Percentiles rank a stretch among this genome's conserved stretches.
Conservation (phyloP, 306 rosid genomes). For the Pyrus pyrifolia region DNA sequence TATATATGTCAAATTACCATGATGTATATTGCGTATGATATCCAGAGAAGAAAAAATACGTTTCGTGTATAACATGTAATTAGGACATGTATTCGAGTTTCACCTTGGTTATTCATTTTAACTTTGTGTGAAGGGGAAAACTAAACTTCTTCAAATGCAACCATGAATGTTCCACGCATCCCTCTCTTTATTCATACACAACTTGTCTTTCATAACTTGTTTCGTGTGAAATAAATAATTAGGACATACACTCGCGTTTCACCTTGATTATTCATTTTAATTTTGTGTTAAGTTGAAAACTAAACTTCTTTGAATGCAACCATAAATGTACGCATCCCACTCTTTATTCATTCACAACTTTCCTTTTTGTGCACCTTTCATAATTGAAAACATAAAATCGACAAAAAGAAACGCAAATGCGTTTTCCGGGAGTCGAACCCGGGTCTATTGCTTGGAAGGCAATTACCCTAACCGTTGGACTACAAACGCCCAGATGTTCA, state of each 20-base stretch:
- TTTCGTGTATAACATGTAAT: too few species aligned
- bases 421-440: slow-evolving; percentile 96
- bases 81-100: too few species aligned
- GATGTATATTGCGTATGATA: too few species aligned
- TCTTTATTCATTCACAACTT: neutral
- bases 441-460: slow-evolving; percentile 94
- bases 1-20: neutral
- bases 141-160: neutral
- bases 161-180: neutral
- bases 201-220: neutral
- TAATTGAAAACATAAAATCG: too few species aligned
- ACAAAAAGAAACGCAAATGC: slow-evolving; percentile 24
- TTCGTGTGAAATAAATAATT: too few species aligned
- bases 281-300: too few species aligned
- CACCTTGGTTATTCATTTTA: neutral
- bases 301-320: neutral
- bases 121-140: too few species aligned
- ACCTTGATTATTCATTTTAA: too few species aligned
- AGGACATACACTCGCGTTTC: too few species aligned
- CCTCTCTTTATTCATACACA: too few species aligned
- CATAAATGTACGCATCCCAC: neutral
- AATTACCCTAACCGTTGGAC: slow-evolving; percentile 90
- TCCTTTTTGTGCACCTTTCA: neutral
- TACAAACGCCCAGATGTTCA: slow-evolving; percentile 41
- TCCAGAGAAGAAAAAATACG: too few species aligned